phyloP scores from a whole-genome alignment of 2,329 filamentous ascomycete genomes.

The Paraphoma chrysanthemicola region DNA sequence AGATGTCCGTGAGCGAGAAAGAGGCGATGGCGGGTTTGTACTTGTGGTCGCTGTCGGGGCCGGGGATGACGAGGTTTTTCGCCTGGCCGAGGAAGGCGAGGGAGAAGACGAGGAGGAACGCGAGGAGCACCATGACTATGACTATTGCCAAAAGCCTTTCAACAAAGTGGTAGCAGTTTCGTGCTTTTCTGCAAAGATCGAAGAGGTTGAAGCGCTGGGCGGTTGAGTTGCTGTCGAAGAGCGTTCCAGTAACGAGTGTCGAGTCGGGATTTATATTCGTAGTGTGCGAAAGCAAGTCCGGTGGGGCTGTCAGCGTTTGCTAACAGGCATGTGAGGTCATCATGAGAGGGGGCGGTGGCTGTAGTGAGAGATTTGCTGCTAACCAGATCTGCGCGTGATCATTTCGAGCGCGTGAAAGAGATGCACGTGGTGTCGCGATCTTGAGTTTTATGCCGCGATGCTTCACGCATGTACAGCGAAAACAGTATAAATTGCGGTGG shows the following conservation, averaged over 20 bases:
- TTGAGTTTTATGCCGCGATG: not conserved
- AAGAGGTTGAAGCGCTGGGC: not conserved
- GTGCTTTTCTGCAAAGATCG: not conserved
- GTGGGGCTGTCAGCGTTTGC: not conserved
- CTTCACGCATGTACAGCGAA: not conserved
- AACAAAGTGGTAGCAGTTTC: too few relatives aligned
- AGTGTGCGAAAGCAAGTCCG: not conserved
- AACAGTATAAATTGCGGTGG: not conserved
- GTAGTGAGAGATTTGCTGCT: not conserved
- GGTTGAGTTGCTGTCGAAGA: too few relatives aligned
- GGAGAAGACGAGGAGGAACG: not conserved
- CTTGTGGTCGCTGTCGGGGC: conserved; percentile 17
- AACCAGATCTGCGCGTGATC: not conserved
- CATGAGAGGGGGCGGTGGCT: not conserved
- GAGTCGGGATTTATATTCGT: not conserved
- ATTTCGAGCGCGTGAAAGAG: not conserved
- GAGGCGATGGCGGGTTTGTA: conserved; percentile 24
- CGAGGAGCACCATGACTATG: not conserved
- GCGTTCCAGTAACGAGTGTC: too few relatives aligned
- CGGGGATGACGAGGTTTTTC: conserved; percentile 14
- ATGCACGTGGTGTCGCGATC: not conserved
- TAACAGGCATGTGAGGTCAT: not conserved
- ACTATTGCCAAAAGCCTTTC: not conserved
- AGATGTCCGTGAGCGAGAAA: conserved; percentile 13
- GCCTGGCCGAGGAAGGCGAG: conserved; percentile 1